Evolutionary conservation across 2,329 filamentous ascomycete genomes (phyloP).

Genomic region (Fusarium musae): DNA sequence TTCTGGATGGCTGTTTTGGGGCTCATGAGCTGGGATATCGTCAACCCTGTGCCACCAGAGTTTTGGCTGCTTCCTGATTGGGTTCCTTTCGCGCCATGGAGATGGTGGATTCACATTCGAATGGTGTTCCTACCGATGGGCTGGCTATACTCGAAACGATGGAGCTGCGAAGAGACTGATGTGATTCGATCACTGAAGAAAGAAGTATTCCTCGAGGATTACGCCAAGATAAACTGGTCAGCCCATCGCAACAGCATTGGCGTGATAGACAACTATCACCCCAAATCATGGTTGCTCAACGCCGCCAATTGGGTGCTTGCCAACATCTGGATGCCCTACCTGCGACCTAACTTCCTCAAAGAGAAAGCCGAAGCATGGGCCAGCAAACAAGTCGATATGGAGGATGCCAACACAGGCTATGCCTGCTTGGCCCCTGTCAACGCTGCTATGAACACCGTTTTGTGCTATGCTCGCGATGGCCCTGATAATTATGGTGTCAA

Average conservation of each 20-base stretch:
- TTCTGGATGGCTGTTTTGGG: slow-evolving; percentile 92
- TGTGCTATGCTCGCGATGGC: slow-evolving; percentile 86
- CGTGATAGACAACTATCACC: slow-evolving; percentile 87
- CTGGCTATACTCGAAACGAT: slow-evolving; percentile 86
- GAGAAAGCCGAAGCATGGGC: slow-evolving; percentile 82
- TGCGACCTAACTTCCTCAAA: slow-evolving; percentile 74
- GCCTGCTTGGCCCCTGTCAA: slow-evolving; percentile 90
- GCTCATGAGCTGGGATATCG: slow-evolving; percentile 87
- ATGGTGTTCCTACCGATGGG: slow-evolving; percentile 95
- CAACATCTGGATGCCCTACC: slow-evolving; percentile 81
- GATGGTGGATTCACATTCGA: slow-evolving; percentile 99
- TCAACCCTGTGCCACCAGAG: slow-evolving; percentile 94
- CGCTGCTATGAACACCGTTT: slow-evolving; percentile 87
- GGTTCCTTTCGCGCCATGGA: slow-evolving; percentile 89
- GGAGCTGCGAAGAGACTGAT: slow-evolving; percentile 79
- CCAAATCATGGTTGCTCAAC: slow-evolving; percentile 87
- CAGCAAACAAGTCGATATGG: slow-evolving; percentile 86
- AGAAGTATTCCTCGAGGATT: slow-evolving; percentile 84
- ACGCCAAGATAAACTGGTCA: slow-evolving; percentile 81
- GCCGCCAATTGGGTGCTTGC: slow-evolving; percentile 80
- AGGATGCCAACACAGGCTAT: slow-evolving; percentile 93
- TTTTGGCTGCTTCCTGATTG: slow-evolving; percentile 93
- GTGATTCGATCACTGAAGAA: slow-evolving; percentile 78
- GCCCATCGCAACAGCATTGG: slow-evolving; percentile 85
- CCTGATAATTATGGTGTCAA: slow-evolving; percentile 77